Base-by-base conservation (phyloP, 108 stramenopile genomes). In the Schizochytrium sp. region DNA sequence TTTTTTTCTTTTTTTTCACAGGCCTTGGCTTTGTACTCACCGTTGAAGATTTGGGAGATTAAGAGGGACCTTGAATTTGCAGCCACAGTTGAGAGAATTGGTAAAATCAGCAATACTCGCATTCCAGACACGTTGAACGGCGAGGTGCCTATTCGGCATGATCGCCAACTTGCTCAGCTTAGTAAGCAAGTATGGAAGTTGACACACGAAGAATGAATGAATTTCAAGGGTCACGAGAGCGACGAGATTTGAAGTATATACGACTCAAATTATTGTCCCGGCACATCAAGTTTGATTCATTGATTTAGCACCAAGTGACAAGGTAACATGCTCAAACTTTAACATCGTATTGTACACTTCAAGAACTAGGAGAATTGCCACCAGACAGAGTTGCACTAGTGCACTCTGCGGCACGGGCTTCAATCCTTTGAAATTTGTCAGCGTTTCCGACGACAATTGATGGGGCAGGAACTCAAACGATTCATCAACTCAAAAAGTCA, bases 21-120 rank as follows among this genome's bases (percentile, higher is more conserved):
- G 89, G 91, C 28, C 89, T 92, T 3, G 93, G 93, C 17, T 28
- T 87, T 90, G 7, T 94, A 94, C 90, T 92, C 91, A 49, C 47
- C 73, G 46, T 87, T 90, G 15, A 56, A 46, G 47, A 0, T 4
- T 45, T 42, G 50, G 59, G 89, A 87, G 50, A 44, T 73, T 19
- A 56, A 59, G 57, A 72, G 83, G 46, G 93, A 92, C 13, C 53
- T 93, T 56, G 93, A 93, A 59, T 93, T 92, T 72, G 45, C 93
- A 3, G 93, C 92, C 8, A 44, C 46, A 19, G 87, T 90, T 17
- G 55, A 88, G 87, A 42, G 46, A 5, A 87, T 56, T 17, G 90
- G 87, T 38, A 55, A 38, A n/a, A 17, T 44, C 4, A 61, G 72
- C n/a, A 57, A 60, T 7, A 10, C 45, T 8, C 45, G 47, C 17